Conservation (phyloP, 2,329 filamentous ascomycete species). For the Pseudogymnoascus sp. region DNA sequence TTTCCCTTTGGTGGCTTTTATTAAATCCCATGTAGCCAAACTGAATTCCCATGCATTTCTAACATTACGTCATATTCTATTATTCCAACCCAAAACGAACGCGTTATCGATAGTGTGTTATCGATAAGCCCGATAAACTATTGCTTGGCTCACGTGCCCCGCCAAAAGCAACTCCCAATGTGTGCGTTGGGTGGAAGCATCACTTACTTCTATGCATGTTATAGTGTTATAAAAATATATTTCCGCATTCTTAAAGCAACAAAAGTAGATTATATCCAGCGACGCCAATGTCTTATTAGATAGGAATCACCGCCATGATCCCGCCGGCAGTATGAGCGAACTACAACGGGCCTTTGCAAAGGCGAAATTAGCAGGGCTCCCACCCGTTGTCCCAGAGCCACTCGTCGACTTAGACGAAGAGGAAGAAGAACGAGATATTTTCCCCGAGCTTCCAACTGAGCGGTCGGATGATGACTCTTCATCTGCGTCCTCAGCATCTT, state of each 20-base stretch:
- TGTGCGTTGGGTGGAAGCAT: background rate
- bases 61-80: background rate
- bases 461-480: conserved; percentile 58
- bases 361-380: conserved; percentile 58
- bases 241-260: background rate
- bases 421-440: conserved; percentile 34
- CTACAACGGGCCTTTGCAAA: conserved; percentile 73
- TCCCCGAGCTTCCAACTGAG: conserved; percentile 31
- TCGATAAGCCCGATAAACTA: background rate
- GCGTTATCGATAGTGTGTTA: background rate
- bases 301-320: conserved; percentile 4
- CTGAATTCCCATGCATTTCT: background rate
- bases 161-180: background rate
- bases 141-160: conserved; percentile 1
- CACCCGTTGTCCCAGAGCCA: conserved; percentile 45
- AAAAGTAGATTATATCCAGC: background rate
- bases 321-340: conserved; percentile 58
- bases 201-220: background rate
- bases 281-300: background rate
- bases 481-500: conserved; percentile 67
- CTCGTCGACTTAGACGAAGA: conserved; percentile 49
- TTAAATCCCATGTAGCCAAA: background rate
- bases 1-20: background rate
- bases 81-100: background rate
- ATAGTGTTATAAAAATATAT: background rate